Evolutionary conservation across 495 filamentous ascomycete genomes (phyloP), one percentile per base, ranked within the genome.

Genomic region (Penicillium bovifimosum): DNA sequence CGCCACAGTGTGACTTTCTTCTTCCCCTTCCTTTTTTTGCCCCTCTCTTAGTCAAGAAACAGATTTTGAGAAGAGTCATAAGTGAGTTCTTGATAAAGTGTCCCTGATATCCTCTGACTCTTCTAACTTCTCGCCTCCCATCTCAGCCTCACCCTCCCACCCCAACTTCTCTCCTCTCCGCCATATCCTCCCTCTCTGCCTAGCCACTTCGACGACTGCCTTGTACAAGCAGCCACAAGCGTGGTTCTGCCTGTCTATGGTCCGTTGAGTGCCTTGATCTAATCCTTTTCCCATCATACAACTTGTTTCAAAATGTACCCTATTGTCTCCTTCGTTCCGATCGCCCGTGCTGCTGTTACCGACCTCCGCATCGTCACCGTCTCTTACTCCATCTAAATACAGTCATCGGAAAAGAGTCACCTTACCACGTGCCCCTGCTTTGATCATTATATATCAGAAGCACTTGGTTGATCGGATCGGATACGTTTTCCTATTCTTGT

Each of bases 401-500:
- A 58, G 56, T 48, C 35, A 47, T 36, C 31, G 39, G 16, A 26
- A 42, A 49, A 50, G 45, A 58, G 56, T 65, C 60, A 62, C 55
- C 32, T 33, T 38, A n/a, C 52, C 44, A 50, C 50, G 47, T 60
- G 40, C 46, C 46, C 34, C 33, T 48, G 33, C 47, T 49, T 36
- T 48, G 28, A 42, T 54, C 50, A 13, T 31, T 55, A 2, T 4
- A 47, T 58, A 63, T 55, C 62, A 54, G 44, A 49, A 62, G 50
- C 58, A 58, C 47, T 52, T 55, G 60, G 59, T 54, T 56, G 66
- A 65, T 67, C 66, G 66, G 61, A 42, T 56, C 43, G 40, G 35
- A 32, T 32, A 34, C 51, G 31, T 50, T 45, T 50, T 47, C 44
- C 40, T 38, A 31, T 43, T 33, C 33, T 50, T 56, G 47, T 48